Conservation (phyloP, 1,284 basidiomycete genomes). For the Fomitopsis schrenkii region DNA sequence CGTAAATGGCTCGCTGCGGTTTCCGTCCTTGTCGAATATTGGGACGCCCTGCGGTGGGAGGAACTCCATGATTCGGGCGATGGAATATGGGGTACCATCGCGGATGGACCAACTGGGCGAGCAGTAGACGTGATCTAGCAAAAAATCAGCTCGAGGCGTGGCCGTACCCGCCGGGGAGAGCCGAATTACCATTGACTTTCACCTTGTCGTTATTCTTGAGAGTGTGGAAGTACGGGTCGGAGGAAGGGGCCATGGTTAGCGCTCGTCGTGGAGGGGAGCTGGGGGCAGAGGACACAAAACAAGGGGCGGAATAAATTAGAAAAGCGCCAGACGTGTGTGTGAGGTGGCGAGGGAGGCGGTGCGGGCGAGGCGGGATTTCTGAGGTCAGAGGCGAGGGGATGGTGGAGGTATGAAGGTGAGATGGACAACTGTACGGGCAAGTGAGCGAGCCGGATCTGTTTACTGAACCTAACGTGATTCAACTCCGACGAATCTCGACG, state of each 20-base stretch:
- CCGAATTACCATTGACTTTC: conserved; percentile 70
- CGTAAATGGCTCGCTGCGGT: conserved; percentile 57
- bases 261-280: conserved; percentile 11
- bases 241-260: conserved; percentile 17
- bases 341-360: neutral
- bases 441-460: conserved; percentile 20
- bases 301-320: conserved; percentile 2
- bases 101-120: conserved; percentile 87
- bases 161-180: conserved; percentile 9
- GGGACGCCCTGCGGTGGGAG: conserved; percentile 69
- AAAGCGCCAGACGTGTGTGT: neutral
- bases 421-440: conserved; percentile 11
- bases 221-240: conserved; percentile 27
- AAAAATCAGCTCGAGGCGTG: conserved; percentile 31
- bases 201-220: conserved; percentile 79
- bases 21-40: conserved; percentile 42
- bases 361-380: conserved; percentile 8
- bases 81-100: conserved; percentile 89
- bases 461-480: conserved; percentile 22
- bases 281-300: conserved; percentile 2
- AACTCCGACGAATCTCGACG: conserved; percentile 22
- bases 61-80: conserved; percentile 96
- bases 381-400: conserved; percentile 10
- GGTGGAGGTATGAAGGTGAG: conserved; percentile 20
- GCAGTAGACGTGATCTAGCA: conserved; percentile 90